Conservation (phyloP, 345 rosid species). For the Microthlaspi erraticum region DNA sequence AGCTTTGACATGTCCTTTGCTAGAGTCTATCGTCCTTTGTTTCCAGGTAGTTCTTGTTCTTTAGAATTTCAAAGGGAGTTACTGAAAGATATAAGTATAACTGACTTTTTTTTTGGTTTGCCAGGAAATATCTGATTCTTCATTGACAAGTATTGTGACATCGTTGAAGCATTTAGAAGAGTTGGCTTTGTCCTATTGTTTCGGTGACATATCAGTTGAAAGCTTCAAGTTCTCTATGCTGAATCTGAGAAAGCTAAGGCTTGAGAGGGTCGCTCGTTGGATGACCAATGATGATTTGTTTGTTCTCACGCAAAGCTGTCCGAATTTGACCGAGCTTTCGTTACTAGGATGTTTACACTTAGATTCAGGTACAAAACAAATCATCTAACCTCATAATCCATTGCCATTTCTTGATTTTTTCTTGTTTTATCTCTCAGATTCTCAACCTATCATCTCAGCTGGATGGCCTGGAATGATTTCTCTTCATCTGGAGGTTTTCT, state of each 20-base stretch:
- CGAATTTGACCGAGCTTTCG: constrained; percentile 62
- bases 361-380: constrained; percentile 53
- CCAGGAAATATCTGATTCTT: constrained; percentile 69
- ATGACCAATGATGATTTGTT: constrained; percentile 68
- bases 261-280: constrained; percentile 79
- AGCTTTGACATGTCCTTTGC: constrained; percentile 62
- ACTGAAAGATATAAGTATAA: neutral
- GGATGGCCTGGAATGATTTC: constrained; percentile 82
- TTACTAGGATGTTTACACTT: constrained; percentile 69
- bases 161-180: constrained; percentile 57
- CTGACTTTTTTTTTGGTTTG: constrained; percentile 5
- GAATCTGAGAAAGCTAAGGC: constrained; percentile 61
- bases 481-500: constrained; percentile 73
- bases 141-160: constrained; percentile 48
- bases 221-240: constrained; percentile 57
- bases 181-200: constrained; percentile 69
- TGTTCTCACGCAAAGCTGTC: constrained; percentile 59
- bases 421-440: constrained; percentile 48
- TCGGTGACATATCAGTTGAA: constrained; percentile 72
- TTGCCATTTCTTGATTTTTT: constrained; percentile 20
- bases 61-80: neutral
- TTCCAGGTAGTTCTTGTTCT: constrained; percentile 67
- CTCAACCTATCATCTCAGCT: constrained; percentile 61
- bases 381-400: neutral
- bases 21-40: constrained; percentile 61